A percentile compares a stretch with the other conserved stretches of the same genome.
These are phyloP conservation scores for Apodospora peruviana DNA, from an alignment of 495 filamentous ascomycete species.

Conservation along the genomic window DNA sequence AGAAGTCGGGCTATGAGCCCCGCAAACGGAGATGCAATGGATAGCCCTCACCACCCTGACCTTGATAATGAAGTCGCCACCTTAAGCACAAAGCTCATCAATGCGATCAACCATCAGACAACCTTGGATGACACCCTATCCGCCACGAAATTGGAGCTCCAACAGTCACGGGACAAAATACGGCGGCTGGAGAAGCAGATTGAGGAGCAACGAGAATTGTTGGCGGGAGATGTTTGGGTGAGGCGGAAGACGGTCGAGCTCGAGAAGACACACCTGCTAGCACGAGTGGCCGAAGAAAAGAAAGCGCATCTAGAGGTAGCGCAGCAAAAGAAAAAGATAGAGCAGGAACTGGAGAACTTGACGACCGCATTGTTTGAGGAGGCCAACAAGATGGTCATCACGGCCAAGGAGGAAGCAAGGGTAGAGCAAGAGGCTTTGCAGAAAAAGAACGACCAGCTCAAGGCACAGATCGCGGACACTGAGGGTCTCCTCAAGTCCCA, in stretches of 20 bases:
- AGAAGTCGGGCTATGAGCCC: constrained; percentile 37
- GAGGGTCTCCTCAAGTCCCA: constrained; percentile 82
- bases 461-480: constrained; percentile 42
- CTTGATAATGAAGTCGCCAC: constrained; percentile 83
- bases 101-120: constrained; percentile 96
- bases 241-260: constrained; percentile 43
- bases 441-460: constrained; percentile 46
- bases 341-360: constrained; percentile 78
- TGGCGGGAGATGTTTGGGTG: constrained; percentile 68
- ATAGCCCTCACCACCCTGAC: constrained; percentile 56
- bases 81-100: constrained; percentile 90
- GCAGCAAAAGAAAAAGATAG: constrained; percentile 63
- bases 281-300: constrained; percentile 57
- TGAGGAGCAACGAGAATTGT: constrained; percentile 45
- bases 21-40: constrained; percentile 16
- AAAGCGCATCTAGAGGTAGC: constrained; percentile 61
- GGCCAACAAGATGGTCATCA: constrained; percentile 94
- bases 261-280: constrained; percentile 35
- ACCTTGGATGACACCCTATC: constrained; percentile 83
- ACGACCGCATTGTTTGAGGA: constrained; percentile 91
- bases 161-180: constrained; percentile 63
- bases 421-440: constrained; percentile 29
- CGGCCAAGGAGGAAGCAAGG: constrained; percentile 34
- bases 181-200: constrained; percentile 57
- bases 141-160: constrained; percentile 75